These are phyloP conservation scores for Trichosporon ovoides DNA, from an alignment of 1,284 basidiomycete species.

Conservation along the genomic window DNA sequence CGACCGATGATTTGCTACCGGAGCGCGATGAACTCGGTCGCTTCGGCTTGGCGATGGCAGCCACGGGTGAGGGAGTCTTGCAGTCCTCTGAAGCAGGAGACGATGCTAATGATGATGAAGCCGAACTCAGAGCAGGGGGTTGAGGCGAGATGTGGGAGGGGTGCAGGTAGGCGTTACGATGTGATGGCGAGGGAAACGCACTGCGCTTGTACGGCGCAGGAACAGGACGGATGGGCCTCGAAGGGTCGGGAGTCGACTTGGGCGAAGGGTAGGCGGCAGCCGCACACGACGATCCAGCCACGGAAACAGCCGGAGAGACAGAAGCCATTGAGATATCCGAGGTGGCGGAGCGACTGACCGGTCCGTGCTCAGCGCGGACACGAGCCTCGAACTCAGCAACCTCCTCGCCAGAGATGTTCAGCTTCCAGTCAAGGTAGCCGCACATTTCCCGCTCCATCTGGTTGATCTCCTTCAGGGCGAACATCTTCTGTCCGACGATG, in stretches of 20 bases:
- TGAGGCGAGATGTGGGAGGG: slow-evolving; percentile 27
- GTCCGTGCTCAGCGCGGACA: slow-evolving; percentile 40
- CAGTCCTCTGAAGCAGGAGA: slow-evolving; percentile 46
- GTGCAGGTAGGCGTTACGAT: slow-evolving; percentile 22
- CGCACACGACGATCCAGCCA: slow-evolving; percentile 7
- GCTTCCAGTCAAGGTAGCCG: slow-evolving; percentile 83
- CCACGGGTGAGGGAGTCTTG: slow-evolving; percentile 45
- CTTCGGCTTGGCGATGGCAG: slow-evolving; percentile 22
- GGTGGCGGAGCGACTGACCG: slow-evolving; percentile 8
- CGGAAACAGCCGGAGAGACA: slow-evolving; percentile 4
- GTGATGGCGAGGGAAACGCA: slow-evolving; percentile 16
- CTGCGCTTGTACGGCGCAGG: slow-evolving; percentile 23
- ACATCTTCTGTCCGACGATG: slow-evolving; percentile 88
- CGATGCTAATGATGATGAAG: slow-evolving; percentile 40
- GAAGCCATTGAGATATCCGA: slow-evolving; percentile 15
- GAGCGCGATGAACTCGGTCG: slow-evolving; percentile 10
- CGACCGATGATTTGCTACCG: slow-evolving; percentile 12
- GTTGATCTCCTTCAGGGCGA: slow-evolving; percentile 82
- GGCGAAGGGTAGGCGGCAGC: slow-evolving; percentile 41
- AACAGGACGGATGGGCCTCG: slow-evolving; percentile 37
- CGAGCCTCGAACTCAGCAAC: slow-evolving; percentile 39
- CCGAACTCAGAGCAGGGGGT: slow-evolving; percentile 40
- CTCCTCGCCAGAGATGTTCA: slow-evolving; percentile 50
- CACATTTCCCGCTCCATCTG: slow-evolving; percentile 96
- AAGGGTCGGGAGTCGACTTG: slow-evolving; percentile 41